Base-by-base conservation (phyloP, 202 grass and related monocot species). In the Panicum virgatum region DNA sequence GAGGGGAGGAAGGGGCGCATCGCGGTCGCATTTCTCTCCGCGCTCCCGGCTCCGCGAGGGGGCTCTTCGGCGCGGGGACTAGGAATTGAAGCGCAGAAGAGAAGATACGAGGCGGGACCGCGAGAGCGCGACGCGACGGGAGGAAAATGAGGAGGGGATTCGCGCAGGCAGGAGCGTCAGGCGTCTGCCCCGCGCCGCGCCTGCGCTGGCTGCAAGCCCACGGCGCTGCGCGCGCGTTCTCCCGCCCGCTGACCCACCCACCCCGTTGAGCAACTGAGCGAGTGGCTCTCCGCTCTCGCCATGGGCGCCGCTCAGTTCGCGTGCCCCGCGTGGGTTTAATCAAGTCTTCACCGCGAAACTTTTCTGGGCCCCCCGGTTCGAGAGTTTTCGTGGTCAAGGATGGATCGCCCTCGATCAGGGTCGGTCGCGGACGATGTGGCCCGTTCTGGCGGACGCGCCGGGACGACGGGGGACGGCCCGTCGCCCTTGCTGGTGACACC, bases 1-100 rank as follows among this genome's bases (percentile, higher is more conserved):
- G 44, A 53, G 26, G 74, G 45, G 48, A 74, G 46, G 72, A 89
- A 76, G 57, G 58, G 53, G 88, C 27, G 79, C 88, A 90, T 90
- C 74, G 79, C 83, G 61, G 80, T 83, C 74, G 74, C 88, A 90
- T 90, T 74, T 86, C 83, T 47, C 43, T 79, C 65, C 29, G 44
- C 80, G 62, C 56, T 75, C 23, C 70, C 72, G 70, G 70, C 61
- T 59, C 36, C 34, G 15, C 32, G n/a, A n/a, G n/a, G n/a, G n/a
- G n/a, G n/a, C n/a, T n/a, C n/a, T n/a, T n/a, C n/a, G n/a, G 12
- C 34, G 46, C n/a, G 26, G 44, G 48, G 18, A 26, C n/a, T n/a
- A n/a, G n/a, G 30, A 73, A 18, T 26, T 4, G 16, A 37, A 62
- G n/a, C 14, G 20, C 34, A 15, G 46, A 72, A 29, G 66, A n/a